phyloP scores from a whole-genome alignment of 495 filamentous ascomycete genomes.

The Achaetomiella virescens region DNA sequence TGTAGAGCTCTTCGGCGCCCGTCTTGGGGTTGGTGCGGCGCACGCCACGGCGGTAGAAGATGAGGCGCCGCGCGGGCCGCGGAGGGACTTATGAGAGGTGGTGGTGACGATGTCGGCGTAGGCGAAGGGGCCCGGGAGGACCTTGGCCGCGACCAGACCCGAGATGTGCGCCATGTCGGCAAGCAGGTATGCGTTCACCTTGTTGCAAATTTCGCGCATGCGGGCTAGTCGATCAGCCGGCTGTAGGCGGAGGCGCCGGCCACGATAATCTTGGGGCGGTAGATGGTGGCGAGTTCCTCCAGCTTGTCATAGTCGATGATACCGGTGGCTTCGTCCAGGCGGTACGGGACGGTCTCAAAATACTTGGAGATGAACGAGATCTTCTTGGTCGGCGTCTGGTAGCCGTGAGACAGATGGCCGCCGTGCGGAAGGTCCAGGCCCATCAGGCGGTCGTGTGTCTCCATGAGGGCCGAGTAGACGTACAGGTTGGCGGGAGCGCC shows the following conservation, averaged over 20 bases:
- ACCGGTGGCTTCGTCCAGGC: slow-evolving; percentile 82
- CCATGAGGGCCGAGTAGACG: slow-evolving; percentile 87
- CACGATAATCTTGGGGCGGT: slow-evolving; percentile 92
- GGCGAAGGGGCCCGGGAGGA: slow-evolving; percentile 81
- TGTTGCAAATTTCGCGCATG: slow-evolving; percentile 81
- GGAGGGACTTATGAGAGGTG: slow-evolving; percentile 95
- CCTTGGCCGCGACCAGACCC: slow-evolving; percentile 83
- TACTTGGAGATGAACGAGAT: slow-evolving; percentile 98
- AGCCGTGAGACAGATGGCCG: slow-evolving; percentile 94
- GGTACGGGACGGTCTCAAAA: slow-evolving; percentile 95
- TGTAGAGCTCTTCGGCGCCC: slow-evolving; percentile 75
- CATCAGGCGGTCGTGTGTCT: slow-evolving; percentile 93
- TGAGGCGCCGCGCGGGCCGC: slow-evolving; percentile 95
- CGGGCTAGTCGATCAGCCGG: slow-evolving; percentile 86
- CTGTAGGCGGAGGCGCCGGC: slow-evolving; percentile 94
- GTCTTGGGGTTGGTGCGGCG: slow-evolving; percentile 78
- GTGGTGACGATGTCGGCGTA: slow-evolving; percentile 94
- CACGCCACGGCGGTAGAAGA: slow-evolving; percentile 93
- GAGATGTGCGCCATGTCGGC: slow-evolving; percentile 99
- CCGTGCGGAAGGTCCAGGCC: slow-evolving; percentile 94
- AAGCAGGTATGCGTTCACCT: slow-evolving; percentile 85
- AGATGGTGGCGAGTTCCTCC: slow-evolving; percentile 75
- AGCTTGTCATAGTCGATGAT: slow-evolving; percentile 90
- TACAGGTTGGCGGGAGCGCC: slow-evolving; percentile 95
- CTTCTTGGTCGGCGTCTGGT: slow-evolving; percentile 97